These are phyloP conservation scores for Ogataea salicorniae DNA, from an alignment of 805 yeast species.

Conservation along the genomic window DNA sequence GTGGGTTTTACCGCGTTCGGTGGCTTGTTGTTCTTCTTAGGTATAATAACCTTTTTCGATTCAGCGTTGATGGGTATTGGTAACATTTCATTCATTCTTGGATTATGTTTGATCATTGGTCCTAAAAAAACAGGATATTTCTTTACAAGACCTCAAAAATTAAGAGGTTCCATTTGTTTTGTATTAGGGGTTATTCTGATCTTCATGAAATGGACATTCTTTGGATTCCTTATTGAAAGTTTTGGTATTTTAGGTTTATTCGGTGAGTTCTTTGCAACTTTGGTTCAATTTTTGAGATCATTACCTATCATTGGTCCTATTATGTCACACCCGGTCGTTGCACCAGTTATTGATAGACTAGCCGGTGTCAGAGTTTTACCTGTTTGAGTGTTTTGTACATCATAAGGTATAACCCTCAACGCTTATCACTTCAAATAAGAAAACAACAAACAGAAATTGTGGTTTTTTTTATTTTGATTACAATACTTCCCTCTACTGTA, in stretches of 20 bases:
- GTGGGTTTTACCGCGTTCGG: conserved; percentile 91
- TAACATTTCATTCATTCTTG: conserved; percentile 73
- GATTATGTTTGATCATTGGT: conserved; percentile 82
- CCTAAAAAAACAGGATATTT: conserved; percentile 75
- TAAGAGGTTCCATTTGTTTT: conserved; percentile 83
- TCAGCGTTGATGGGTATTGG: conserved; percentile 87
- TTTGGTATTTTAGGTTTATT: conserved; percentile 87
- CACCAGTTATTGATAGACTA: conserved; percentile 63
- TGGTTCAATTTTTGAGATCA: conserved; percentile 80
- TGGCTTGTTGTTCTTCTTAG: conserved; percentile 69
- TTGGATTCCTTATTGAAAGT: conserved; percentile 80
- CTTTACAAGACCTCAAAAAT: conserved; percentile 80
- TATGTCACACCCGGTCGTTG: conserved; percentile 72
- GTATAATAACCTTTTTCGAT: conserved; percentile 82
- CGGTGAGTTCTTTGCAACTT: conserved; percentile 87
- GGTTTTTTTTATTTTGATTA: not conserved
- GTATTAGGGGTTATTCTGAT: conserved; percentile 70
- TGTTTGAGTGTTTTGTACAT: conserved; percentile 31
- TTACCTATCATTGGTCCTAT: conserved; percentile 85
- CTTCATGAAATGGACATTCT: conserved; percentile 66
- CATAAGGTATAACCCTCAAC: not conserved
- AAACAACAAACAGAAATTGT: not conserved
- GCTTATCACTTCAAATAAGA: not conserved
- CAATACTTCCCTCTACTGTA: too few species aligned
- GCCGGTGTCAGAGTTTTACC: conserved; percentile 70